Base-by-base conservation (phyloP, 2,329 filamentous ascomycete species). In the Aspergillus bombycis region DNA sequence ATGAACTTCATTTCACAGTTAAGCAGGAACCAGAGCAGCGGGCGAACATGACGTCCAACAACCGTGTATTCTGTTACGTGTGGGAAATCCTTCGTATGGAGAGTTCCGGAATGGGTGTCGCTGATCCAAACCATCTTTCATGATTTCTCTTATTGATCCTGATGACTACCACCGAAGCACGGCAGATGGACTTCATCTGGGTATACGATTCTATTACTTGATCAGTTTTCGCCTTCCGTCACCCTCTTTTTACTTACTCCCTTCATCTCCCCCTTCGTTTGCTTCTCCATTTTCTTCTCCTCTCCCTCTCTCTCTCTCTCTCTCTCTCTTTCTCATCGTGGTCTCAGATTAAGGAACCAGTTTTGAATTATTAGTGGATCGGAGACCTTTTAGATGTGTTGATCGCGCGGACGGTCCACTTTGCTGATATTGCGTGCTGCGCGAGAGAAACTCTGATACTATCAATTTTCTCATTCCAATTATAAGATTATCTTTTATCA, bases 31-130 rank as follows among this genome's bases (percentile, higher is more conserved):
- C 62, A 61, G 55, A 55, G 58, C 54, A 16, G 53, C 53, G 62
- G 48, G 30, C 36, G 61, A 58, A 43, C 55, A 52, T 52, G 57
- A 60, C 64, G 53, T 62, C 59, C 64, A 60, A 56, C 54, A 55
- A 53, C 30, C 8, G 55, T 53, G n/a, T 64, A 70, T 71, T 55
- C 68, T 73, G 70, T 74, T 74, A 74, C 72, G 72, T 72, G 67
- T 70, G 68, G 64, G 56, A 71, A 72, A 72, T 62, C 56, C 34
- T 60, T 57, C 58, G 57, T 52, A 60, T 63, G 66, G 63, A 65
- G 62, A 62, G 62, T 57, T 48, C 58, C 60, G 68, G 65, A 55
- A 60, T 36, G 41, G 54, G 54, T 58, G 57, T 60, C 34, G 58
- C 58, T 68, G 66, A 64, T 64, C 62, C 57, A 32, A 34, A 61